A percentile compares a stretch with the other conserved stretches of the same genome.
Conservation (phyloP, 495 filamentous ascomycete genomes). For the Neurospora sp. region DNA sequence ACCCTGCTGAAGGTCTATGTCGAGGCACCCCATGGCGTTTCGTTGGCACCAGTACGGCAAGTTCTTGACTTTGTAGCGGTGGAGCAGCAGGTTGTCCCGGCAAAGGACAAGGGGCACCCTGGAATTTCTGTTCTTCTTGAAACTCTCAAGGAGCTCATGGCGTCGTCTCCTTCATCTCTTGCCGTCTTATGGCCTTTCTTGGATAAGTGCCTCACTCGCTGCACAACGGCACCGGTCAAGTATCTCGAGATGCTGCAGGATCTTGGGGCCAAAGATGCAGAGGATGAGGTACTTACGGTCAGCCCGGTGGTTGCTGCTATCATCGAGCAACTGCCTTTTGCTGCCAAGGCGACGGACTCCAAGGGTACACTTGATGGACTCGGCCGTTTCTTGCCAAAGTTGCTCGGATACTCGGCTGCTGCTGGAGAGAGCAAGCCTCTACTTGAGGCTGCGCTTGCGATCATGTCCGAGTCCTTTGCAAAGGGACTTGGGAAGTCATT, state of each 20-base stretch:
- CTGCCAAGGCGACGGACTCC: conserved; percentile 38
- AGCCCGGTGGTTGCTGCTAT: conserved; percentile 53
- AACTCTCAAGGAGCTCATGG: conserved; percentile 26
- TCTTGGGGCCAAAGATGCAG: background rate
- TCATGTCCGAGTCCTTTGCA: conserved; percentile 13
- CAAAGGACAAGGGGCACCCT: conserved; percentile 21
- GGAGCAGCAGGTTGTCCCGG: conserved; percentile 40
- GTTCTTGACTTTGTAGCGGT: conserved; percentile 39
- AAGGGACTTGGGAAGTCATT: background rate
- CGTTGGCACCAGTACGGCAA: conserved; percentile 30
- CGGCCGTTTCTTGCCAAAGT: conserved; percentile 47
- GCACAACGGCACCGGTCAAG: conserved; percentile 61
- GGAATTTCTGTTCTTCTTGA: conserved; percentile 45
- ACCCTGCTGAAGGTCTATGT: conserved; percentile 46
- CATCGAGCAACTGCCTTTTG: conserved; percentile 68
- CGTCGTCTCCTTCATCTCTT: conserved; percentile 1
- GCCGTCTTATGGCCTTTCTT: conserved; percentile 50
- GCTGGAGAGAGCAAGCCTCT: conserved; percentile 30
- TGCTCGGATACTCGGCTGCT: conserved; percentile 32
- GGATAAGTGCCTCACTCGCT: conserved; percentile 67
- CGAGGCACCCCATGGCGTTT: conserved; percentile 30
- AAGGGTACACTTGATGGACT: conserved; percentile 28
- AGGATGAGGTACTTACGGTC: conserved; percentile 2
- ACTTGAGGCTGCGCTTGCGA: conserved; percentile 24
- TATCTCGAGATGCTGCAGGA: conserved; percentile 50